Base-by-base conservation (phyloP, 192 early-diverging fungal species). In the Coemansia sp. region DNA sequence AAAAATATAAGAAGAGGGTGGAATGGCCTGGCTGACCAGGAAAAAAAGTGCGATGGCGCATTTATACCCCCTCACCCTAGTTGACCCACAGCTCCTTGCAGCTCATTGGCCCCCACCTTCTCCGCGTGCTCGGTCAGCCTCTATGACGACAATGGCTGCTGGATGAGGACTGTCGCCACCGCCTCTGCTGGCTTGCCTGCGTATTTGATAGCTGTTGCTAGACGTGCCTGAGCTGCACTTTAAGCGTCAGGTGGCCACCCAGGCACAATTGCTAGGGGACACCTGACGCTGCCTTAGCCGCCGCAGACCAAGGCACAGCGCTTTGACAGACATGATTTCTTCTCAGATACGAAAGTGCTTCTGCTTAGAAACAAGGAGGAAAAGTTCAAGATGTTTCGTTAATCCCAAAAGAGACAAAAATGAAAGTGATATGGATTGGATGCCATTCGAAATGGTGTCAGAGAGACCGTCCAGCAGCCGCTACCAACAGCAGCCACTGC, bases 401-500 rank as follows among this genome's bases (percentile, higher is more conserved):
- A 45, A 18, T 20, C 43, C 43, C 18, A 2, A n/a, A 45, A 7
- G 43, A 3, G 18, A 45, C 18, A 21, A 21, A 41, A 41, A 41
- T 16, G 12, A 41, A 5, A 41, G 1, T 16, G 39, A 6, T 6
- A n/a, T 41, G 13, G 39, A 41, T 4, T 16, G 14, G 39, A 41
- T 41, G 39, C 0, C 39, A 16, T 16, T 16, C 39, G 16, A 13
- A 41, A 43, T 43, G 14, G 42, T 43, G n/a, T 10, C n/a, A 18
- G n/a, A 16, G 11, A 48, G 48, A 45, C 48, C 48, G 48, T 50
- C 48, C 48, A 50, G 48, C 48, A 23, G 35, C 59, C 11, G 13
- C 31, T 75, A 75, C 64, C 73, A 75, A 52, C 73, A 75, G 68
- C 73, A 75, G 10, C 48, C 58, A 34, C 42, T 25, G 38, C 68